A percentile compares a stretch with the other conserved stretches of the same genome.
These are phyloP conservation scores for Cryptococcus sp. DNA, from an alignment of 1,284 basidiomycete species.

Conservation along the genomic window DNA sequence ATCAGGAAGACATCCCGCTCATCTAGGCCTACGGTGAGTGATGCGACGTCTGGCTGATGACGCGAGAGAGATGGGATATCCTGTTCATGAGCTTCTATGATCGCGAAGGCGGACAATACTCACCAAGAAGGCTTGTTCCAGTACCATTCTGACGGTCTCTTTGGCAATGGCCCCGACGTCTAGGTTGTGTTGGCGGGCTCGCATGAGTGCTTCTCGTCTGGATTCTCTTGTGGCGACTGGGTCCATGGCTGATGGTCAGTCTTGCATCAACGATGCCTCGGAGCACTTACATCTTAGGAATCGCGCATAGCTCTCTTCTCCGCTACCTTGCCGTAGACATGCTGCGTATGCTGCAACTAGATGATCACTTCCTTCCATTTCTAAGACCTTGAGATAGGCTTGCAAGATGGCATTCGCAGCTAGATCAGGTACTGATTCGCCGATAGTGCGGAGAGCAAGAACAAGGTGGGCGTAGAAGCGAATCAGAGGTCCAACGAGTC, in stretches of 20 bases:
- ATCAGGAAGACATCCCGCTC: constrained; percentile 64
- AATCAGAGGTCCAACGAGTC: constrained; percentile 48
- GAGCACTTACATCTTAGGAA: constrained; percentile 63
- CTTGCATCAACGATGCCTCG: neutral
- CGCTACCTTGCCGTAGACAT: constrained; percentile 77
- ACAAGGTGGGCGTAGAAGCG: constrained; percentile 97
- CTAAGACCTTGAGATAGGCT: constrained; percentile 81
- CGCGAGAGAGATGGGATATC: constrained; percentile 28
- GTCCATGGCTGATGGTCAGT: constrained; percentile 57
- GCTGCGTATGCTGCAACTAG: constrained; percentile 93
- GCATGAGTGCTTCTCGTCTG: constrained; percentile 66
- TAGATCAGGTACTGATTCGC: constrained; percentile 64
- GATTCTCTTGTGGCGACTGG: constrained; percentile 64
- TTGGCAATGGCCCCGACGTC: constrained; percentile 77
- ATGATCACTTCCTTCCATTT: constrained; percentile 73
- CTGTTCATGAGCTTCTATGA: constrained; percentile 11
- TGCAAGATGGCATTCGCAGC: constrained; percentile 80
- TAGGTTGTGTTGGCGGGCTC: constrained; percentile 77
- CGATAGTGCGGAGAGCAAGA: constrained; percentile 79
- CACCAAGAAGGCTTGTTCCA: constrained; percentile 70
- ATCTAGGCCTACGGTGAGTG: constrained; percentile 37
- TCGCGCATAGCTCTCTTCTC: constrained; percentile 84
- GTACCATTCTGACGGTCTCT: constrained; percentile 68
- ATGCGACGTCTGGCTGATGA: constrained; percentile 55
- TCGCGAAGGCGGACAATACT: constrained; percentile 22